Base-by-base conservation (phyloP, 371 early-diverging fungal species). In the Actinomortierella wolfii region DNA sequence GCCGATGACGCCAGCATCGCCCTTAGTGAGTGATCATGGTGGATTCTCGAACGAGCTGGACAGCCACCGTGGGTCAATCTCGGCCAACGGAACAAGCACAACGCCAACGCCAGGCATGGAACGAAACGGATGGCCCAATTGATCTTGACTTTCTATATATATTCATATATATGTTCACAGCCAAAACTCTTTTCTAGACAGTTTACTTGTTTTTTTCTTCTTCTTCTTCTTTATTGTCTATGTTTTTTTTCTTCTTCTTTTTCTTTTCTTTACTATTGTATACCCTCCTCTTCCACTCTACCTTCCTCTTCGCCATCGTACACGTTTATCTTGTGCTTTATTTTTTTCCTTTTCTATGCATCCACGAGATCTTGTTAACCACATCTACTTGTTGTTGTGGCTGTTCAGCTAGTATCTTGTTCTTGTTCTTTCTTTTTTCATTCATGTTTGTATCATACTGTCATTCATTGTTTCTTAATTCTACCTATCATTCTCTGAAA, bases 321-420 rank as follows among this genome's bases (percentile, higher is more conserved):
- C 9, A 51, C 18, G 3, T 14, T 26, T 28, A 51, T 25, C 43
- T 2, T 42, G 25, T 46, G 2, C 40, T 26, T 20, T 13, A 52
- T 46, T n/a, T 26, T 24, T 21, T 34, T 23, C 55, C 47, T 29
- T 55, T 28, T n/a, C 25, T 43, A n/a, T n/a, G n/a, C n/a, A n/a
- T n/a, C n/a, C n/a, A n/a, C n/a, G n/a, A n/a, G n/a, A n/a, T n/a
- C n/a, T n/a, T n/a, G n/a, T n/a, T n/a, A n/a, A n/a, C n/a, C n/a
- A n/a, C n/a, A n/a, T n/a, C n/a, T n/a, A n/a, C n/a, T n/a, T n/a
- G n/a, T n/a, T n/a, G n/a, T n/a, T n/a, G n/a, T n/a, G n/a, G n/a
- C n/a, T n/a, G n/a, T n/a, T n/a, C n/a, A n/a, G n/a, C n/a, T n/a
- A n/a, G n/a, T n/a, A n/a, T n/a, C n/a, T n/a, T n/a, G n/a, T n/a